phyloP scores from a whole-genome alignment of 1,139 yeast species.

The Wickerhamiella pararugosa region DNA sequence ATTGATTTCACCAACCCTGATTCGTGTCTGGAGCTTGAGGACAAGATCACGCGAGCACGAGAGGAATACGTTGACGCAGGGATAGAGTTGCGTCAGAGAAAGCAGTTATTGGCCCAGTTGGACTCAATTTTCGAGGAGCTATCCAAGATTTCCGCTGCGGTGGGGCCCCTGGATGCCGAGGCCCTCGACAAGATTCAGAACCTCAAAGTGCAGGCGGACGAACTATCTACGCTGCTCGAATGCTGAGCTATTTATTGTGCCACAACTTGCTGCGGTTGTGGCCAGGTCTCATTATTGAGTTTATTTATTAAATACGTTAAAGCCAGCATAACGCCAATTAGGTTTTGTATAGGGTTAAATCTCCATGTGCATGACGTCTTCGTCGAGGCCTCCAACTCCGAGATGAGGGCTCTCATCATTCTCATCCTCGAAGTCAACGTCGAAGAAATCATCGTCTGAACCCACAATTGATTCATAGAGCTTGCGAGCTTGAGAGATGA shows the following conservation, averaged over 20 bases:
- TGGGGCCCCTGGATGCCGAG: too few species aligned
- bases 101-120: background rate
- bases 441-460: constrained; percentile 87
- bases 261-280: too few species aligned
- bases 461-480: constrained; percentile 72
- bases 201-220: too few species aligned
- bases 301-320: background rate
- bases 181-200: too few species aligned
- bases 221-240: too few species aligned
- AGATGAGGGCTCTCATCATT: constrained; percentile 34
- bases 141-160: too few species aligned
- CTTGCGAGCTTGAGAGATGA: constrained; percentile 63
- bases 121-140: background rate
- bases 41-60: background rate
- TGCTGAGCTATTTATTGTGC: too few species aligned
- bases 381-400: constrained; percentile 12
- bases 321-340: background rate
- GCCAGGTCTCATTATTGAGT: background rate
- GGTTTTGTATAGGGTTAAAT: constrained; percentile 8
- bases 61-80: background rate
- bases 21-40: background rate
- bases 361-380: constrained; percentile 19
- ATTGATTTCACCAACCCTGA: constrained; percentile 24
- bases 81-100: background rate
- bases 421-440: constrained; percentile 90